phyloP scores from a whole-genome alignment of 2,329 filamentous ascomycete genomes.

The Ophiosphaerella herpotricha region DNA sequence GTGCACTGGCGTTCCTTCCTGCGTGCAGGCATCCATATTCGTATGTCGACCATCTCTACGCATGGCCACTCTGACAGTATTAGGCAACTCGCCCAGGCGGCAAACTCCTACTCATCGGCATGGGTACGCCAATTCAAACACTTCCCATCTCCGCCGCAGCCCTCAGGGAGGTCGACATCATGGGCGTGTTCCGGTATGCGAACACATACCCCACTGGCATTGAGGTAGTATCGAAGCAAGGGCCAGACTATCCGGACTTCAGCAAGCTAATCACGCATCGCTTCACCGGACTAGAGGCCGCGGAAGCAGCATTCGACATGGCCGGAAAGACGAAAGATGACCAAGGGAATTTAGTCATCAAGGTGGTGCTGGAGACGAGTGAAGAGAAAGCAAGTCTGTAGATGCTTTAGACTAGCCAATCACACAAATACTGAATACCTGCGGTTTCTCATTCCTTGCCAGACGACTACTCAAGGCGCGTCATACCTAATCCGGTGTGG shows the following conservation, averaged over 20 bases:
- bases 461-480: too few relatives aligned
- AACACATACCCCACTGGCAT: slow-evolving; percentile 78
- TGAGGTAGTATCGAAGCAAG: slow-evolving; percentile 56
- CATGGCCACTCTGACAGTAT: slow-evolving; percentile 4
- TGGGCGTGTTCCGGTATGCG: slow-evolving; percentile 79
- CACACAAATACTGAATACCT: too few relatives aligned
- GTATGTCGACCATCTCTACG: slow-evolving; percentile 42
- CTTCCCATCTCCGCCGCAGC: slow-evolving; percentile 74
- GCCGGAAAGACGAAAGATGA: slow-evolving; percentile 71
- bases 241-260: slow-evolving; percentile 62
- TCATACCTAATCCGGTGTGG: too few relatives aligned
- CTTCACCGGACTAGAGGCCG: slow-evolving; percentile 67
- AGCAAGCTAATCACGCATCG: slow-evolving; percentile 75
- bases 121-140: slow-evolving; percentile 78
- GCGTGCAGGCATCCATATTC: slow-evolving; percentile 76
- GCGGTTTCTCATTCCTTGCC: too few relatives aligned
- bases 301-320: slow-evolving; percentile 69
- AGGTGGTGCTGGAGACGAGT: slow-evolving; percentile 64
- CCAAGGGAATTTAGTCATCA: slow-evolving; percentile 70
- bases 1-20: slow-evolving; percentile 75
- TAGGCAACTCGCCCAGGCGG: slow-evolving; percentile 68
- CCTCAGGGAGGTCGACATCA: slow-evolving; percentile 74
- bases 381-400: slow-evolving; percentile 29
- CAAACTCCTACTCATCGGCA: slow-evolving; percentile 76
- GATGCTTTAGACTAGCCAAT: neutral